Conservation (phyloP, 148 eudicot species). For the Rhododendron molle region DNA sequence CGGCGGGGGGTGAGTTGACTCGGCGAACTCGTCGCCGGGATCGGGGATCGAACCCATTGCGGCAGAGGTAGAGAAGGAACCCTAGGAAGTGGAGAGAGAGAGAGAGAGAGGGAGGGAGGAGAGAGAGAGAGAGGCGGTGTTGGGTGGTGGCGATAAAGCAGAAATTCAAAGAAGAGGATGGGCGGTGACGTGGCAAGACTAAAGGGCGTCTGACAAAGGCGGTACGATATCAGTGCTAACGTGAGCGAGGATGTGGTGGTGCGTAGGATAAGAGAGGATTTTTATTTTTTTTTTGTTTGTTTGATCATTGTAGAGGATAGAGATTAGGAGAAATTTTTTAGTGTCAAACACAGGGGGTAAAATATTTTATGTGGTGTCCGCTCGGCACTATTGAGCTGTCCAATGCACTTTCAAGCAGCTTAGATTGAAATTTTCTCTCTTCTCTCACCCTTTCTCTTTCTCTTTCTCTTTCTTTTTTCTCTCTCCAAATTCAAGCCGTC, state of each 20-base stretch:
- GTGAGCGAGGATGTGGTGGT: neutral
- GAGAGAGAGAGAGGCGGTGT: neutral
- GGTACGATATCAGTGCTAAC: neutral
- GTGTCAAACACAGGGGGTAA: too few species aligned
- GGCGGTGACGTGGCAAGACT: conserved; percentile 4
- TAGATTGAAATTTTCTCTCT: too few species aligned
- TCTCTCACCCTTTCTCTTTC: fast-evolving
- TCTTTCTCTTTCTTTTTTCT: too few species aligned
- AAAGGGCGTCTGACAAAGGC: neutral
- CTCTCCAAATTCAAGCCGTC: too few species aligned
- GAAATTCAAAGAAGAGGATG: neutral
- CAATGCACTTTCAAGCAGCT: fast-evolving
- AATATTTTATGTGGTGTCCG: fast-evolving
- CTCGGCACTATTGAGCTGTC: fast-evolving
- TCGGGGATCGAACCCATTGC: conserved; percentile 72
- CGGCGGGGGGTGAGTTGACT: conserved; percentile 26
- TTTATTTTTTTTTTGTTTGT: too few species aligned
- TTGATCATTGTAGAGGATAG: too few species aligned
- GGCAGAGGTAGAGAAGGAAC: conserved; percentile 17
- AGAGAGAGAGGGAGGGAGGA: neutral
- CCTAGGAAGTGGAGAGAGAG: conserved; percentile 17
- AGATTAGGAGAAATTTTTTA: too few species aligned
- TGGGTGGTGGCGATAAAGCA: conserved; percentile 14
- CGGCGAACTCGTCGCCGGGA: conserved; percentile 41
- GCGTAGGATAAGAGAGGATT: conserved; percentile 1